These are phyloP conservation scores for Macrolepiota dolichaula DNA, from an alignment of 768 basidiomycete genomes.

Conservation along the genomic window DNA sequence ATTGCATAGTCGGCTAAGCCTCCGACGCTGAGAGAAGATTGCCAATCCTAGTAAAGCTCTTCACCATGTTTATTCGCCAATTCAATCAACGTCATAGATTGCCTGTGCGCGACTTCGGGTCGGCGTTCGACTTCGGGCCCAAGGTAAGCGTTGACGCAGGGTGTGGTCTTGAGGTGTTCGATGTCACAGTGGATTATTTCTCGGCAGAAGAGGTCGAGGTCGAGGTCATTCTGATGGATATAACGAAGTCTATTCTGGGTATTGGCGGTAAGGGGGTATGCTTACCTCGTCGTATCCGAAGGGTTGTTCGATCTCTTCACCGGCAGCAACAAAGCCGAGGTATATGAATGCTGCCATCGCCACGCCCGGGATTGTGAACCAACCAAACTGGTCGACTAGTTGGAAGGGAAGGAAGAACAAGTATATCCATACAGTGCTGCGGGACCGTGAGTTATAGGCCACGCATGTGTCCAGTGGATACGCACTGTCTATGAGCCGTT, in stretches of 20 bases:
- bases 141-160: constrained; percentile 47
- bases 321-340: constrained; percentile 72
- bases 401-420: constrained; percentile 80
- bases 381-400: constrained; percentile 56
- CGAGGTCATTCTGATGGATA: constrained; percentile 53
- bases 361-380: constrained; percentile 66
- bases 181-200: constrained; percentile 57
- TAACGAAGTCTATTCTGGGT: not conserved
- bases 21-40: not conserved
- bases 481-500: constrained; percentile 27
- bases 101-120: constrained; percentile 4
- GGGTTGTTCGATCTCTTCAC: constrained; percentile 68
- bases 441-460: not conserved
- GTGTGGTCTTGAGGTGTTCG: constrained; percentile 46
- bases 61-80: not conserved
- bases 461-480: not conserved
- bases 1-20: not conserved
- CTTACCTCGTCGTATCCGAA: constrained; percentile 65
- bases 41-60: not conserved
- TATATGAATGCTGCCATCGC: constrained; percentile 68
- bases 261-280: not conserved
- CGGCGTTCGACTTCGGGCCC: constrained; percentile 18
- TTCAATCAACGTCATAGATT: constrained; percentile 10
- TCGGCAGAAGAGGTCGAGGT: constrained; percentile 61
- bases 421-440: constrained; percentile 66